These are phyloP conservation scores for Botrytis cinerea DNA, from an alignment of 2,329 filamentous ascomycete genomes.

Conservation along the genomic window DNA sequence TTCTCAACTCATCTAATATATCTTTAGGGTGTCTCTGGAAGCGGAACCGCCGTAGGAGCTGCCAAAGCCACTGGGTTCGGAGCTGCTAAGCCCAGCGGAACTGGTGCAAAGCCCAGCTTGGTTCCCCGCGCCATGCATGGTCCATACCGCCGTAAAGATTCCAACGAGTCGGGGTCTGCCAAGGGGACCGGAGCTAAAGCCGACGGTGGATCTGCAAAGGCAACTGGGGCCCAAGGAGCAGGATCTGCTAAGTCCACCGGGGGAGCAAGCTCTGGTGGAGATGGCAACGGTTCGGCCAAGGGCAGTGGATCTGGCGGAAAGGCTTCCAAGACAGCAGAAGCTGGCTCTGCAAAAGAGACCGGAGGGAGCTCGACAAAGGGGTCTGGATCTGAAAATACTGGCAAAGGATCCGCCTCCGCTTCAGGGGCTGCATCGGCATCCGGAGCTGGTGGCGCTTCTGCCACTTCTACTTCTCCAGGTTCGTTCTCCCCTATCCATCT, in stretches of 20 bases:
- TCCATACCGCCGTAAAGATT: constrained; percentile 4
- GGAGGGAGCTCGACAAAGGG: not conserved
- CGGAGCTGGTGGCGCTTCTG: constrained; percentile 17
- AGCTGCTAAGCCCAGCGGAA: constrained; percentile 4
- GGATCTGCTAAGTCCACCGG: constrained; percentile 15
- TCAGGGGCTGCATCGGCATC: constrained; percentile 14
- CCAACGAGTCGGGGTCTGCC: not conserved
- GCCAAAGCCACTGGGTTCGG: constrained; percentile 10
- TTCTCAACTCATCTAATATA: constrained; percentile 6
- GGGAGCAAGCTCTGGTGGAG: not conserved
- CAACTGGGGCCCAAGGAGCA: not conserved
- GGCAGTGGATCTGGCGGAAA: constrained; percentile 3
- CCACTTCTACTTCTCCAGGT: constrained; percentile 16
- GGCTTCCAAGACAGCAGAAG: not conserved
- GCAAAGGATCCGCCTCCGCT: constrained; percentile 6
- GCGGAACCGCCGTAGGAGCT: not conserved
- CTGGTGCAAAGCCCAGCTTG: not conserved
- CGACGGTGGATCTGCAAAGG: not conserved
- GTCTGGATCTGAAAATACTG: not conserved
- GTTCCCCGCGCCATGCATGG: not conserved
- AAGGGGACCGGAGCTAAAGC: not conserved
- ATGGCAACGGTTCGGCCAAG: not conserved
- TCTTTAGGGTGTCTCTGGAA: constrained; percentile 21
- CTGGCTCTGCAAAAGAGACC: constrained; percentile 1
- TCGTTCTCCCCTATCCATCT: not conserved